Base-by-base conservation (phyloP, 306 rosid genomes). In the Arachis stenosperma region DNA sequence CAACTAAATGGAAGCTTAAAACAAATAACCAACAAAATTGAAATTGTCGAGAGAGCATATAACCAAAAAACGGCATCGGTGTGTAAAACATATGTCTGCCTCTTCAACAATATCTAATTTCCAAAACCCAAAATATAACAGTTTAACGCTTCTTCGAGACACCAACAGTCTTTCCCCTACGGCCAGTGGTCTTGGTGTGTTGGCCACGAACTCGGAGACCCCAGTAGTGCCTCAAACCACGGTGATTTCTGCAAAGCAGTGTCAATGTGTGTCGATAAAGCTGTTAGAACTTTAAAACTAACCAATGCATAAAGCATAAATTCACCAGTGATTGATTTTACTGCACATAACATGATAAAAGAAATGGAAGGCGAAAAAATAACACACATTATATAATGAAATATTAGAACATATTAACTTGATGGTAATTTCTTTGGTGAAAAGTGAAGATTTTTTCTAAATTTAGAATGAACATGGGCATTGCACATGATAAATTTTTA, bases 171-270 rank as follows among this genome's bases (percentile, higher is more conserved):
- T 94, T 94, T 6, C 99, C 99, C 57, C 99, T 84, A 56, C 99
- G 95, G 10, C 99, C 99, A 1, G 99, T 94, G 17, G 99, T 94
- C 88, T 94, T 94, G 66, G 99, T 94, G 81, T 94, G 99, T 90
- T 94, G 99, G 27, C 99, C 99, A 51, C 99, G 99, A n/a, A 94
- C 97, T 3, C 97, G 96, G 13, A 94, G 99, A 61, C 99, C 97
- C 99, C 97, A 94, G 93, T 94, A 94, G 63, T 91, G 99, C 78
- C 99, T 88, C 73, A 94, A 84, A 83, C 99, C 99, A 61, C 99
- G 99, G 66, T 94, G 99, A 77, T 94, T 94, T 83, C 99, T 94
- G 92, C 83, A 85, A 27, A 47, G n/a, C 2, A 73, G 48, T 2
- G 56, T 33, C 9, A 3, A 55, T 9, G 27, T n/a, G 17, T 70